Conservation (phyloP, 345 rosid genomes). For the Gossypium thurberi region DNA sequence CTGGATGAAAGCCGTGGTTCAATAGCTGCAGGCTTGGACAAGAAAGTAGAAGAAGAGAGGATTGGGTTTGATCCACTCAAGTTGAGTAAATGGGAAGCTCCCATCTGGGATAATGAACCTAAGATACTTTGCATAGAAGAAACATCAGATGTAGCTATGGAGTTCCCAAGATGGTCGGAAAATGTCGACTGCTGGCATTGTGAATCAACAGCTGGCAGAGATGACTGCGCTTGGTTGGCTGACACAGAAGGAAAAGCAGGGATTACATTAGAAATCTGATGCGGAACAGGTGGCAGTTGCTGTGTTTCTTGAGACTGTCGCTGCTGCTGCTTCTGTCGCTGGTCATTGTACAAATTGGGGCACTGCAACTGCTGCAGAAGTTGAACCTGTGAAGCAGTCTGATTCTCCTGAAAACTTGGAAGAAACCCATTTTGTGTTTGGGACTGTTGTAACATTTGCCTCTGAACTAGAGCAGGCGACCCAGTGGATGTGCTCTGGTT, state of each 20-base stretch:
- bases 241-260: constrained; percentile 52
- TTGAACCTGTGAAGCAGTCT: not conserved
- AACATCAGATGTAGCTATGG: constrained; percentile 35
- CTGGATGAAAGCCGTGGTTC: constrained; percentile 52
- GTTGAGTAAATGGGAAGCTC: constrained; percentile 54
- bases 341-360: constrained; percentile 33
- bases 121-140: constrained; percentile 71
- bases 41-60: constrained; percentile 59
- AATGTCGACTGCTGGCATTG: constrained; percentile 66
- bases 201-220: constrained; percentile 44
- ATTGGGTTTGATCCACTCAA: constrained; percentile 49
- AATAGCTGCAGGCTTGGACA: constrained; percentile 68
- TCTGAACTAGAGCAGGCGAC: constrained; percentile 43
- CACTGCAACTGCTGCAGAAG: constrained; percentile 19
- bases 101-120: constrained; percentile 61
- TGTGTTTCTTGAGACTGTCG: constrained; percentile 17
- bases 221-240: constrained; percentile 44
- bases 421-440: constrained; percentile 1
- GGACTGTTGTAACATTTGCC: constrained; percentile 10
- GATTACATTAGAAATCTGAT: constrained; percentile 40
- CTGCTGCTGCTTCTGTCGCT: constrained; percentile 18
- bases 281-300: constrained; percentile 42
- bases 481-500: constrained; percentile 44
- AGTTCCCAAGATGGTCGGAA: constrained; percentile 59
- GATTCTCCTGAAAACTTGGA: not conserved